A percentile compares a stretch with the other conserved stretches of the same genome.
Evolutionary conservation across 1,284 basidiomycete species (phyloP).

Genomic region (Ceratobasidium sp.): DNA sequence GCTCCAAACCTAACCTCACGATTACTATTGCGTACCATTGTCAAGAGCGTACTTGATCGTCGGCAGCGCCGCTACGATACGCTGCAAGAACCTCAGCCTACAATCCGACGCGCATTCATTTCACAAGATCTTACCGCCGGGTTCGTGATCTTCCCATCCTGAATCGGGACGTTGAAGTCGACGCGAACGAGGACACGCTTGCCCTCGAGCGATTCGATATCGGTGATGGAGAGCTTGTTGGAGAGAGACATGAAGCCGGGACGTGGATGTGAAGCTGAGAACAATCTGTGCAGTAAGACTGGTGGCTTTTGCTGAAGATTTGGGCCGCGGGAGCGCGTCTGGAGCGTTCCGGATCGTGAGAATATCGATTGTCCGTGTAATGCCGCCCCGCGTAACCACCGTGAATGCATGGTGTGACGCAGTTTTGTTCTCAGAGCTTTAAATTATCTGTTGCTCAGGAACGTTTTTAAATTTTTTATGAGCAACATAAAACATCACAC

Average conservation of each 20-base stretch:
- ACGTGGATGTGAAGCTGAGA: slow-evolving; percentile 9
- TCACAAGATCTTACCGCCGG: slow-evolving; percentile 76
- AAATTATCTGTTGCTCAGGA: background rate
- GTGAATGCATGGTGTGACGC: slow-evolving; percentile 21
- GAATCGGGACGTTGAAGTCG: slow-evolving; percentile 98
- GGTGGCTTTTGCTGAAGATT: slow-evolving; percentile 32
- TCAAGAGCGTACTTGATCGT: slow-evolving; percentile 96
- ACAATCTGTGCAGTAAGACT: background rate
- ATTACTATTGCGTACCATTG: slow-evolving; percentile 68
- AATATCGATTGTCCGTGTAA: slow-evolving; percentile 45
- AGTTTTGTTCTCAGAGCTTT: background rate
- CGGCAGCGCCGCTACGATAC: slow-evolving; percentile 96
- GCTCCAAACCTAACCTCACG: slow-evolving; percentile 7
- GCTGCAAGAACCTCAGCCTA: slow-evolving; percentile 63
- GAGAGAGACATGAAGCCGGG: slow-evolving; percentile 88
- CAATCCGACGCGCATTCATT: slow-evolving; percentile 30
- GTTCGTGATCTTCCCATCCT: slow-evolving; percentile 93
- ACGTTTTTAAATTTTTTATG: background rate
- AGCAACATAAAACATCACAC: background rate
- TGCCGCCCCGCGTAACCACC: slow-evolving; percentile 27
- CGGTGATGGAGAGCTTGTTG: slow-evolving; percentile 93
- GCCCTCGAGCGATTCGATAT: slow-evolving; percentile 84
- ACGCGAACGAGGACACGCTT: slow-evolving; percentile 96
- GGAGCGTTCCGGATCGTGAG: slow-evolving; percentile 45
- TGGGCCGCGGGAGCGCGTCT: slow-evolving; percentile 40